Evolutionary conservation across 345 rosid genomes (phyloP), one percentile per base, ranked within the genome.

Genomic region (Melastoma malabathricum): DNA sequence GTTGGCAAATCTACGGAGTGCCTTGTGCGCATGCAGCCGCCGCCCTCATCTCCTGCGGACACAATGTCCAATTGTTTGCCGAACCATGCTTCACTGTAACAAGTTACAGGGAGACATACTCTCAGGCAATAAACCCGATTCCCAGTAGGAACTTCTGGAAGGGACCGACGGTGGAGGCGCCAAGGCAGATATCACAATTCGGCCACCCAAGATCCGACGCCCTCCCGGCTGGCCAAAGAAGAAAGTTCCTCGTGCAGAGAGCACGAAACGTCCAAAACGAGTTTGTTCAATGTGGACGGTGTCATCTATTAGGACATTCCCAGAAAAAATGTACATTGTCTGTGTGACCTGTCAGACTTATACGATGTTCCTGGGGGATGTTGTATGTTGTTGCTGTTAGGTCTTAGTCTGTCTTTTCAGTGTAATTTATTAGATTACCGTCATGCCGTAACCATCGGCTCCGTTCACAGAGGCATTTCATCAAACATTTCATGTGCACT

Each of bases 21-120:
- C 98, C 98, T 1, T 92, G 98, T 50, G 96, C 96, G 13, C 98
- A 90, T 63, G 93, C 93, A 3, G 89, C 98, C 12, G 98, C 98
- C 31, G 98, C 98, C 0, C 87, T 90, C 55, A 74, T 90, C 51
- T 90, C 96, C 25, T 90, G 98, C 13, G 89, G 96, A 18, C 89
- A 78, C 61, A 82, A 76, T 16, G 93, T 75, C 27, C 92, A 80
- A 51, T 20, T 75, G 34, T 90, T 86, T 70, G 89, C 93, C 0
- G 98, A 90, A 52, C 82, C 70, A 23, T 87, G 98, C 68, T 90
- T 90, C 58, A 84, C 89, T 0, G 89, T 79, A 34, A 75, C 70
- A 19, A 74, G 78, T 48, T 90, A 84, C 66, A 77, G 84, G 34
- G 95, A 80, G 64, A 74, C 86, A 3, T 90, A 90, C 64, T 78